These are phyloP conservation scores for Candida golubevii DNA, from an alignment of 805 yeast genomes.

Conservation along the genomic window DNA sequence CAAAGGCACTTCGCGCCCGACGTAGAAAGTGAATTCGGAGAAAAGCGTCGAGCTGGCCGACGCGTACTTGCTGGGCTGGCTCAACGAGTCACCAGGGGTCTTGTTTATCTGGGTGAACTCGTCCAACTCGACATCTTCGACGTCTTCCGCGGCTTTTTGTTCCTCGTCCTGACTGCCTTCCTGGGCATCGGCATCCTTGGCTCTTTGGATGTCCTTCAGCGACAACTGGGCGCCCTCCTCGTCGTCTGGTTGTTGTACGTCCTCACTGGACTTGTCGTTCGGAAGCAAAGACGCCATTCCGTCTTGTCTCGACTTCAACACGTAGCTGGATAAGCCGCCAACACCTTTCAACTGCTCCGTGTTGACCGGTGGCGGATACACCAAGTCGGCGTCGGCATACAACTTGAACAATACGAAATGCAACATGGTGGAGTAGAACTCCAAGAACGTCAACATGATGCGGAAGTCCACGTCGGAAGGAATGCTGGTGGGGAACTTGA, in stretches of 20 bases:
- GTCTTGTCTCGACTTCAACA: constrained; percentile 54
- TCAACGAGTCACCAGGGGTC: constrained; percentile 62
- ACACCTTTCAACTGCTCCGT: constrained; percentile 69
- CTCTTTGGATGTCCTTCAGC: constrained; percentile 41
- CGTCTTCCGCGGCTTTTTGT: constrained; percentile 25
- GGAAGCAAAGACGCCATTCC: constrained; percentile 38
- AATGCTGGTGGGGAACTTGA: constrained; percentile 92
- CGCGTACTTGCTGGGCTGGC: constrained; percentile 56
- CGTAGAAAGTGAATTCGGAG: constrained; percentile 70
- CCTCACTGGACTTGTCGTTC: constrained; percentile 12
- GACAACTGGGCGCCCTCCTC: constrained; percentile 36
- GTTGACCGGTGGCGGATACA: constrained; percentile 89
- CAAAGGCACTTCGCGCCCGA: constrained; percentile 94
- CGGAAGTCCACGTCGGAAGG: constrained; percentile 93
- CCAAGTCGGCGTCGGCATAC: constrained; percentile 78
- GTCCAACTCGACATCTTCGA: constrained; percentile 47
- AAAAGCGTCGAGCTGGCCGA: constrained; percentile 65
- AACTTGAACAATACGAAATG: constrained; percentile 84
- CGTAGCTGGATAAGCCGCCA: constrained; percentile 84
- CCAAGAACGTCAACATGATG: constrained; percentile 94
- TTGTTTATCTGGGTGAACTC: constrained; percentile 62
- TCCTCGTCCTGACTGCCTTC: constrained; percentile 32
- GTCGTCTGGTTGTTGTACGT: constrained; percentile 17
- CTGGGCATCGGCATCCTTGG: constrained; percentile 46
- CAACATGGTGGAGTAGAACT: constrained; percentile 87